Evolutionary conservation across 1,139 yeast genomes (phyloP), one percentile per base, ranked within the genome.

Genomic region (Komagataea norvegica): DNA sequence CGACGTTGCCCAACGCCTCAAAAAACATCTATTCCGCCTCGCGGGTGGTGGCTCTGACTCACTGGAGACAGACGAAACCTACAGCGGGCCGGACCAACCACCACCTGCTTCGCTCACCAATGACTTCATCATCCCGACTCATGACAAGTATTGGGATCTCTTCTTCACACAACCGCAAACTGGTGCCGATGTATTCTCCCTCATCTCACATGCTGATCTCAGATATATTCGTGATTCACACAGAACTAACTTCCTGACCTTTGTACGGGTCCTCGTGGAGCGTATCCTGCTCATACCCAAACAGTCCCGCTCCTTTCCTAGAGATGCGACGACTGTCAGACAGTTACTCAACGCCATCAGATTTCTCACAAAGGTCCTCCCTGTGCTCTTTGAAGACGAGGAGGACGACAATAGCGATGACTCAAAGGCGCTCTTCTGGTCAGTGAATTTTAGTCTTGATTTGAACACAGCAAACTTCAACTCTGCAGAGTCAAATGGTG

Each of bases 331-430:
- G 8, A 6, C 18, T 8, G 10, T 10, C 7, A 13, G 16, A 8
- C 5, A 61, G 24, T 43, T 74, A 13, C 60, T 84, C 30, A 82
- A 79, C 46, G 79, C 88, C 49, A 54, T 81, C 11, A 69, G 96
- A 25, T 59, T 83, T 8, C 59, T 89, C 32, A 77, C 88, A 1
- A 72, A 78, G 40, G 40, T 85, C 3, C 46, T 85, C 14, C 96
- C 96, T 0, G 72, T 77, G 41, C 53, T 83, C 10, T 84, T 73
- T 51, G 96, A 79, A 52, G 52, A 62, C 18, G 27, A 79, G 52
- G 52, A 62, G 18, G 27, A 22, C 6, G 25, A 13, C 2, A 22
- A 20, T 17, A 25, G 9, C 18, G 18, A 16, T 4, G 25, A 28
- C 20, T 22, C 33, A 6, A 30, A 13, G 13, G 8, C 37, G 1